Base-by-base conservation (phyloP, 2,329 filamentous ascomycete species). In the Arthroderma uncinatum region DNA sequence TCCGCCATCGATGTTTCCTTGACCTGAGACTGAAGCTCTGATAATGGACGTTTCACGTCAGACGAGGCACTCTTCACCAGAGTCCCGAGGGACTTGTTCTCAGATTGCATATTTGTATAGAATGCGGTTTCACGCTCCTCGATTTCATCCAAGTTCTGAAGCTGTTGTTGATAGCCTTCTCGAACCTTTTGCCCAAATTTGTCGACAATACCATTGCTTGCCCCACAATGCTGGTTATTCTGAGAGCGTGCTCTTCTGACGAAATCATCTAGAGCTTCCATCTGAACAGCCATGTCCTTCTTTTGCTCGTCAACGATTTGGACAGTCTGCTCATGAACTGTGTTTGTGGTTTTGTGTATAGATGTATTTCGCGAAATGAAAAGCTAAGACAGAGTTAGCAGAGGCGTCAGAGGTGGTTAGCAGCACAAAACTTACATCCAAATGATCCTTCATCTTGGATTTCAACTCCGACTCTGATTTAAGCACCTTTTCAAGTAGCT, bases 221-320 rank as follows among this genome's bases (percentile, higher is more conserved):
- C 79, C 25, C 83, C 78, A 68, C 93, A 85, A 67, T 95, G 89
- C 16, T 78, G 77, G 30, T 85, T 82, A 68, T 95, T 97, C 65
- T 94, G 86, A 1, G 81, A 82, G 59, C 85, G 83, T 53, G 94
- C 90, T 33, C 87, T 84, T 33, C 85, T 80, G 39, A 97, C 89
- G 64, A 96, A 95, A 62, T 92, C 88, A 65, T 97, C 92, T 6
- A 98, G 79, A 1, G 89, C 87, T 57, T 84, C 82, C 81, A 98
- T 91, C 71, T 97, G 89, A n/a, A 79, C 80, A 60, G 87, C 85
- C 67, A 98, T 86, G 63, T 95, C 88, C 57, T 82, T 80, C 74
- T 94, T 87, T 73, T 98, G 93, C 58, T 87, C 85, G 66, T 92
- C 87, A 10, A 97, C 91, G 58, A 94, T 92, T 5, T 85, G 85